Conservation (phyloP, 345 rosid genomes). For the Populus deltoides region DNA sequence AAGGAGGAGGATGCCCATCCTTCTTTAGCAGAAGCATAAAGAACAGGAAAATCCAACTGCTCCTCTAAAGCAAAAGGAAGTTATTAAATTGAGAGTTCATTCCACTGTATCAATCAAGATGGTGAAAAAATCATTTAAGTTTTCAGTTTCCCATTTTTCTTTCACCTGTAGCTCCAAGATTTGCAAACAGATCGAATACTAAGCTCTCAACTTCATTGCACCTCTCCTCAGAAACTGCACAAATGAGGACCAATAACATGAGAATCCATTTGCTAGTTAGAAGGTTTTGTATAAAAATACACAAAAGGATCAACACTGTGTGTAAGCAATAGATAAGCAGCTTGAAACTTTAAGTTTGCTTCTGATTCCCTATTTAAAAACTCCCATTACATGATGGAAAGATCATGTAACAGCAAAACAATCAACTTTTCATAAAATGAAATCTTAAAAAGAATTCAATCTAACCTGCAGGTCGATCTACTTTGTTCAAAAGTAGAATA, state of each 20-base stretch:
- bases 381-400: background rate
- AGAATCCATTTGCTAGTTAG: slow-evolving; percentile 5
- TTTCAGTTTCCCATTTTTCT: slow-evolving; percentile 3
- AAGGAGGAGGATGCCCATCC: slow-evolving; percentile 94
- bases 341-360: background rate
- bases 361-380: background rate
- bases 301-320: background rate
- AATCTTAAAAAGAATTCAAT: background rate
- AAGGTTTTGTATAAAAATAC: background rate
- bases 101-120: slow-evolving; percentile 6
- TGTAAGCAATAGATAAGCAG: background rate
- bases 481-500: slow-evolving; percentile 90
- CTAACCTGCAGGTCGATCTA: slow-evolving; percentile 89
- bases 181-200: slow-evolving; percentile 96
- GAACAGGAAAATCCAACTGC: slow-evolving; percentile 95
- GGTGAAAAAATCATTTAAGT: slow-evolving; percentile 1
- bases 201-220: slow-evolving; percentile 97
- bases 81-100: slow-evolving; percentile 3
- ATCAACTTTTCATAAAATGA: background rate
- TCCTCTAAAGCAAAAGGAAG: slow-evolving; percentile 54
- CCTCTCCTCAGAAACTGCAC: slow-evolving; percentile 90
- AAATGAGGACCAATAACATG: slow-evolving; percentile 15
- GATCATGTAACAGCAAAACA: background rate
- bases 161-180: slow-evolving; percentile 96
- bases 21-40: slow-evolving; percentile 99